These are phyloP conservation scores for Cadophora sp. DNA, from an alignment of 2,329 filamentous ascomycete genomes.

Conservation along the genomic window DNA sequence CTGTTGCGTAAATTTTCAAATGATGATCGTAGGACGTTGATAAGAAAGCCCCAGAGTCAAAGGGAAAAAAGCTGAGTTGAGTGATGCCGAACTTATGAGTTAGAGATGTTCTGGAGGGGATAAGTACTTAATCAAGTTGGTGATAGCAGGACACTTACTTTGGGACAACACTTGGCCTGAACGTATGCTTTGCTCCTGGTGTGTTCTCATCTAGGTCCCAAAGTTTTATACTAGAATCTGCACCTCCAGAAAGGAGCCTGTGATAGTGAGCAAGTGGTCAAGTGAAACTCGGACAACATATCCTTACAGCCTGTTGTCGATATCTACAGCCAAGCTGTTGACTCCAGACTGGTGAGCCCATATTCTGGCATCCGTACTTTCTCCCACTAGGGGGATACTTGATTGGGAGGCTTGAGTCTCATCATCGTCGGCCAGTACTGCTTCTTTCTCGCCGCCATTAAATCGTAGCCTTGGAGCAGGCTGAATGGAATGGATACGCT, in stretches of 20 bases:
- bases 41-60: conserved; percentile 77
- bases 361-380: conserved; percentile 34
- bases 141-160: conserved; percentile 42
- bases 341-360: conserved; percentile 81
- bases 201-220: conserved; percentile 80
- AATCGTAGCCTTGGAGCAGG: conserved; percentile 73
- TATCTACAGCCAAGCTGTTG: conserved; percentile 81
- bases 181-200: conserved; percentile 51
- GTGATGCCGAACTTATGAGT: conserved; percentile 76
- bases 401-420: not conserved
- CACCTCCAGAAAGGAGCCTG: conserved; percentile 83
- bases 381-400: not conserved
- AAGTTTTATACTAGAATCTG: conserved; percentile 82
- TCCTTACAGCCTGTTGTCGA: conserved; percentile 76
- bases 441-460: conserved; percentile 61
- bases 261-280: conserved; percentile 19
- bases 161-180: conserved; percentile 58
- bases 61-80: conserved; percentile 78
- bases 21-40: conserved; percentile 81
- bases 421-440: conserved; percentile 27
- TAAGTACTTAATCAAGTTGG: not conserved
- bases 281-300: conserved; percentile 7
- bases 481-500: conserved; percentile 73
- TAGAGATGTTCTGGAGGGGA: conserved; percentile 35
- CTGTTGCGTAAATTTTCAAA: conserved; percentile 76